Percentiles rank a stretch among this genome's conserved stretches.
These are phyloP conservation scores for Teunomyces pallodes DNA, from an alignment of 805 yeast genomes.

Conservation along the genomic window DNA sequence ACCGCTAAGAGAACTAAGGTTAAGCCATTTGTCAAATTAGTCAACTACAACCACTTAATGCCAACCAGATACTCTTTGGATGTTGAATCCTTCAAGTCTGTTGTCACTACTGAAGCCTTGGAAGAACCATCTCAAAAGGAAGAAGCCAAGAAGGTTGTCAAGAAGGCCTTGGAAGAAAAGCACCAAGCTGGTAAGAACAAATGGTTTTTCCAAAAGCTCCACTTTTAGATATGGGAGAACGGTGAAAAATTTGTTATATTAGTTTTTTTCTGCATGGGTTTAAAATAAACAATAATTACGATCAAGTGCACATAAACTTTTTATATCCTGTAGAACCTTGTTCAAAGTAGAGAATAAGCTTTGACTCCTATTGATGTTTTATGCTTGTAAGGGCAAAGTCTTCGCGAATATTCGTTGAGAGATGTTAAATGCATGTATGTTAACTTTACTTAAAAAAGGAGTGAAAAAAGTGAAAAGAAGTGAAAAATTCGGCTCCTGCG, in stretches of 20 bases:
- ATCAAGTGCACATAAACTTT: constrained; percentile 2
- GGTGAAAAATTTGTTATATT: constrained; percentile 18
- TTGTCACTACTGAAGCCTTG: constrained; percentile 89
- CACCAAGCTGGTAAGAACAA: constrained; percentile 99
- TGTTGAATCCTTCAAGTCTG: constrained; percentile 91
- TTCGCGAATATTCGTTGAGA: no score
- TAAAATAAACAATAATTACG: constrained; percentile 25
- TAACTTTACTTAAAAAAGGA: no score
- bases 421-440: no score
- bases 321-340: background rate
- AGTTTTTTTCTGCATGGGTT: constrained; percentile 25
- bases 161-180: constrained; percentile 99
- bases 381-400: no score
- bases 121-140: constrained; percentile 97
- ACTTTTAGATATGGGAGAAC: constrained; percentile 56
- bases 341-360: no score
- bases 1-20: constrained; percentile 95
- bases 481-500: no score
- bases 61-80: constrained; percentile 99
- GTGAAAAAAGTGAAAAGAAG: no score
- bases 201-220: constrained; percentile 99
- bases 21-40: constrained; percentile 98
- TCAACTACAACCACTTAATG: constrained; percentile 99
- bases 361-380: no score
- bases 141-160: constrained; percentile 98